phyloP scores from a whole-genome alignment of 805 yeast species.

The Saccharomycopsis sp. region DNA sequence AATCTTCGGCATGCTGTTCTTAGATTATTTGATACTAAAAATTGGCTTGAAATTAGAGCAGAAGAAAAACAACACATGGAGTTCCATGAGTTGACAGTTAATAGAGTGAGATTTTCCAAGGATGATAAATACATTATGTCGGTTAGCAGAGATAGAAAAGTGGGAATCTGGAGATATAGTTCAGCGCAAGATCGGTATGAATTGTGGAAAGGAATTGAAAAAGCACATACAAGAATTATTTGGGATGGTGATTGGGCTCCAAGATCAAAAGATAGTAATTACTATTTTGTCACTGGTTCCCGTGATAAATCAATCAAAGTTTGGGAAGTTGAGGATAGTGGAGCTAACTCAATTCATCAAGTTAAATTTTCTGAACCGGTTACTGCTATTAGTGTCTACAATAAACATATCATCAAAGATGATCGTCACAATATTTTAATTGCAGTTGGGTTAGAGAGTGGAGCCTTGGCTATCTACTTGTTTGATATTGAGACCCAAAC shows the following conservation, averaged over 20 bases:
- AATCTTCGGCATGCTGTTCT: constrained; percentile 76
- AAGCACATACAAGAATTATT: constrained; percentile 83
- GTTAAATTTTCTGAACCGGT: constrained; percentile 46
- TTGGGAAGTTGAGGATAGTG: constrained; percentile 40
- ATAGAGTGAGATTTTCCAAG: constrained; percentile 68
- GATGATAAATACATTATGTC: constrained; percentile 54
- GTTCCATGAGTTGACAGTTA: constrained; percentile 78
- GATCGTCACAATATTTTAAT: constrained; percentile 28
- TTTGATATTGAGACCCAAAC: constrained; percentile 24
- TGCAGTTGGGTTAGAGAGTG: constrained; percentile 65
- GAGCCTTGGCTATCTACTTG: constrained; percentile 39
- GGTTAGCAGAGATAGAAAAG: constrained; percentile 84
- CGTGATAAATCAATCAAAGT: constrained; percentile 73
- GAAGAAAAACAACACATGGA: constrained; percentile 27
- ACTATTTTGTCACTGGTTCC: constrained; percentile 68
- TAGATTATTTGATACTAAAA: constrained; percentile 54
- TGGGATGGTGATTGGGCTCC: constrained; percentile 95
- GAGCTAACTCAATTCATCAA: background rate
- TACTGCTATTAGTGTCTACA: constrained; percentile 53
- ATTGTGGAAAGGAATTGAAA: constrained; percentile 34
- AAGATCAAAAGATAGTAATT: constrained; percentile 20
- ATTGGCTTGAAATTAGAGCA: constrained; percentile 53
- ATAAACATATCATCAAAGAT: constrained; percentile 17
- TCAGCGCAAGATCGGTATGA: constrained; percentile 28
- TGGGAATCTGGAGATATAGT: constrained; percentile 56